Evolutionary conservation across 2,329 filamentous ascomycete genomes (phyloP).

Genomic region (Orbilia quercus): DNA sequence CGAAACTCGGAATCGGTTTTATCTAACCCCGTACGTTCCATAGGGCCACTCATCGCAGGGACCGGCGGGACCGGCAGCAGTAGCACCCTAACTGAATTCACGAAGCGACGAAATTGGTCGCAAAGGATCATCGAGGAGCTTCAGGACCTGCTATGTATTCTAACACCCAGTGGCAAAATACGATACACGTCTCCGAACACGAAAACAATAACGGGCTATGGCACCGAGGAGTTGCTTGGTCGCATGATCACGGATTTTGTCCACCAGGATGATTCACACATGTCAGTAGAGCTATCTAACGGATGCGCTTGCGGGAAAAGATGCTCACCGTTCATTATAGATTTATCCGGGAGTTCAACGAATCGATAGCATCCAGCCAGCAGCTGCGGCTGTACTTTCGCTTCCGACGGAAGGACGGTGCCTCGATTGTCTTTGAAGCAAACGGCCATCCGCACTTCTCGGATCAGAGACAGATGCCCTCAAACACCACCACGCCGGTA

Average conservation of each 20-base stretch:
- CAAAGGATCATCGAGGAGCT: constrained; percentile 89
- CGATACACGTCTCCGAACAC: constrained; percentile 86
- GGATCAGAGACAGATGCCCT: constrained; percentile 66
- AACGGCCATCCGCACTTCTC: constrained; percentile 91
- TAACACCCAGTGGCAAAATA: constrained; percentile 84
- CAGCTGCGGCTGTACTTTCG: constrained; percentile 86
- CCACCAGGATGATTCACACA: constrained; percentile 77
- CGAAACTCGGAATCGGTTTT: background rate
- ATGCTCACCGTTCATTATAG: constrained; percentile 65
- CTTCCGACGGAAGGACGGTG: constrained; percentile 78
- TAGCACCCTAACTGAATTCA: constrained; percentile 74
- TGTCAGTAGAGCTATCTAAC: constrained; percentile 18
- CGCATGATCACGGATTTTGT: constrained; percentile 83
- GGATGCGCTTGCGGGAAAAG: background rate
- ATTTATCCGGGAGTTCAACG: constrained; percentile 88
- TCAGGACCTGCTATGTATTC: constrained; percentile 86
- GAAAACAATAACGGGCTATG: constrained; percentile 79
- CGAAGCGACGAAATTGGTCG: constrained; percentile 80
- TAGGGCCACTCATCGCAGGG: constrained; percentile 42
- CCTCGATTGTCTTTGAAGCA: constrained; percentile 86
- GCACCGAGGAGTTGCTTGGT: constrained; percentile 76
- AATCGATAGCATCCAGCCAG: constrained; percentile 84
- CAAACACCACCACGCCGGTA: constrained; percentile 62
- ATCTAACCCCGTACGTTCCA: constrained; percentile 12
- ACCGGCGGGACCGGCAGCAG: constrained; percentile 59